These are phyloP conservation scores for Dillenia suffruticosa DNA, from an alignment of 164 flowering plant species.

Conservation along the genomic window DNA sequence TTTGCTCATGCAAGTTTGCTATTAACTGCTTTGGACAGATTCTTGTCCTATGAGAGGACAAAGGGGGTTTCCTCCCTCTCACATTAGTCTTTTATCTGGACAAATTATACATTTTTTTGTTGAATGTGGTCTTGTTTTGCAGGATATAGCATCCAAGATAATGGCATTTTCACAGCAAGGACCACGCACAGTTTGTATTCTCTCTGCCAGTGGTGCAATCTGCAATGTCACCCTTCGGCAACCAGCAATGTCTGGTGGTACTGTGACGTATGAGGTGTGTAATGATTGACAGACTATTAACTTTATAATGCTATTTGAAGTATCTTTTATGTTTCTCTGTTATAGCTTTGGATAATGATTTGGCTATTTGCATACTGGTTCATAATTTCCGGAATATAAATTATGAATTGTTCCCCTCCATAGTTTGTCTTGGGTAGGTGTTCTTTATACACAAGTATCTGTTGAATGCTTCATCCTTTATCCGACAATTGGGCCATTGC, in stretches of 20 bases:
- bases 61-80: too few relatives aligned
- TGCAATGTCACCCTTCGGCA: constrained; percentile 78
- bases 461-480: too few relatives aligned
- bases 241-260: constrained; percentile 64
- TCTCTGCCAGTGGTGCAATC: constrained; percentile 83
- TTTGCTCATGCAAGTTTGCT: too few relatives aligned
- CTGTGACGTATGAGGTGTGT: constrained; percentile 72
- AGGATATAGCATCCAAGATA: constrained; percentile 80
- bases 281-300: background rate
- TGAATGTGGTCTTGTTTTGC: constrained; percentile 10
- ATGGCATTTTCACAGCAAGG: constrained; percentile 82
- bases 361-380: constrained; percentile 40
- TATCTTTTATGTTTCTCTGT: constrained; percentile 14
- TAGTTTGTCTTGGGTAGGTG: too few relatives aligned
- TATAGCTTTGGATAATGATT: constrained; percentile 78
- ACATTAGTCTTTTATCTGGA: too few relatives aligned
- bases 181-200: constrained; percentile 78
- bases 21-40: too few relatives aligned
- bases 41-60: too few relatives aligned
- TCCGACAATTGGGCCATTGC: too few relatives aligned
- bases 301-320: background rate
- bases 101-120: too few relatives aligned
- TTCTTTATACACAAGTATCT: too few relatives aligned
- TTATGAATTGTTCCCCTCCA: too few relatives aligned
- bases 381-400: too few relatives aligned